These are phyloP conservation scores for Mortierella sp. DNA, from an alignment of 371 early-diverging fungal species.

Conservation along the genomic window DNA sequence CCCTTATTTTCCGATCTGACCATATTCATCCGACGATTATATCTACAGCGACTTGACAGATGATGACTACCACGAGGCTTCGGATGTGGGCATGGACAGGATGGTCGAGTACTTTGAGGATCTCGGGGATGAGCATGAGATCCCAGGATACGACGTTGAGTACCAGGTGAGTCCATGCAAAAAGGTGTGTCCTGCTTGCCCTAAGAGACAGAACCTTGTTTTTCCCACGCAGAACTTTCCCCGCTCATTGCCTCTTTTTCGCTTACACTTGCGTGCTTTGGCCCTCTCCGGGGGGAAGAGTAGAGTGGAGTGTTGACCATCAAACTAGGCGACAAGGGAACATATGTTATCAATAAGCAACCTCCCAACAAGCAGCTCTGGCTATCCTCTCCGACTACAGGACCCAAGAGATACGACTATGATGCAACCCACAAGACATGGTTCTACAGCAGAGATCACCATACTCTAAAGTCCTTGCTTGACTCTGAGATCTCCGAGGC, in stretches of 20 bases:
- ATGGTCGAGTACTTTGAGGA: conserved; percentile 83
- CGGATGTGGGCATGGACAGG: conserved; percentile 77
- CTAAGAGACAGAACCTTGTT: not conserved
- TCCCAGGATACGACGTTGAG: conserved; percentile 84
- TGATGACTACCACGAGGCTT: conserved; percentile 73
- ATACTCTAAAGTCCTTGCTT: conserved; percentile 74
- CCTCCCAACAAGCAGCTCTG: conserved; percentile 98
- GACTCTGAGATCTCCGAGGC: conserved; percentile 71
- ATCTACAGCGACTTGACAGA: conserved; percentile 64
- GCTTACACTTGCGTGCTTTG: too few species aligned
- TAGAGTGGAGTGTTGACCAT: conserved; percentile 90
- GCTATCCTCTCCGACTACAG: conserved; percentile 96
- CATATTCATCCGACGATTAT: too few species aligned
- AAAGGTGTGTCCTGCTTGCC: conserved; percentile 34
- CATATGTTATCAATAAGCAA: conserved; percentile 98
- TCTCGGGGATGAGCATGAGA: conserved; percentile 76
- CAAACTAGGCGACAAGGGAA: conserved; percentile 84
- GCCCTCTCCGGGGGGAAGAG: not conserved
- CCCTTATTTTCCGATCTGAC: too few species aligned
- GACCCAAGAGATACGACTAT: conserved; percentile 93
- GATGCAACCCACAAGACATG: conserved; percentile 66
- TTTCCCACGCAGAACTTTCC: too few species aligned
- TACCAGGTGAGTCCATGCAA: conserved; percentile 74
- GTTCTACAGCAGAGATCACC: conserved; percentile 79
- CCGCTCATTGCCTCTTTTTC: too few species aligned